Evolutionary conservation across 2,329 filamentous ascomycete species (phyloP), one percentile per base, ranked within the genome.

Genomic region (Beauveria asiatica): DNA sequence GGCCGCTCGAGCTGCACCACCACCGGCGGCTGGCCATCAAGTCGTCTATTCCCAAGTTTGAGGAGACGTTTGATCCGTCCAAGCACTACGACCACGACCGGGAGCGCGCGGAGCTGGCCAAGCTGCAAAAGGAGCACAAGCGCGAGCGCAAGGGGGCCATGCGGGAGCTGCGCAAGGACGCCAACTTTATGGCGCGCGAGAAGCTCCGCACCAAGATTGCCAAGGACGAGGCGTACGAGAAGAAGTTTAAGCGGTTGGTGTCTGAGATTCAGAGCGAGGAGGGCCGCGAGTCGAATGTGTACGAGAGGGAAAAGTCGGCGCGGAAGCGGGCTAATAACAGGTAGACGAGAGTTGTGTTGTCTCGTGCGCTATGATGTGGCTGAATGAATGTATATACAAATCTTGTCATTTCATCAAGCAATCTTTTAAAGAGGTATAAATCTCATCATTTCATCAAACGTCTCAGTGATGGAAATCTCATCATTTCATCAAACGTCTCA

Each of bases 61-160:
- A 97, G 76, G 93, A 97, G 72, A 82, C 84, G 61, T 99, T 92
- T 82, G 94, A 96, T 73, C 94, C 94, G 3, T 85, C 89, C 77
- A 93, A 92, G 77, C 94, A 97, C 81, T 97, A 99, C 83, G 95
- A 99, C 71, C 92, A 92, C 1, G 89, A 99, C 75, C 87, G 87
- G 66, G 92, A 96, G 74, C 89, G 94, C 39, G 87, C 90, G 23
- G 92, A 97, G 70, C 76, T 89, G 63, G 86, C 86, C 70, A 94
- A 92, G 74, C 82, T 99, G 70, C 87, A 86, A 76, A 87, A 87
- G 64, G 93, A 97, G 78, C 90, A 92, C 83, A 96, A 96, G 85
- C 85, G 89, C 70, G 94, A 99, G 81, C 84, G 85, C 74, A 99
- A 99, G 83, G 93, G 92, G 1, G 93, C 92, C 7, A 83, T 99